Base-by-base conservation (phyloP, 257 asterid genomes). In the Perilla frutescens region DNA sequence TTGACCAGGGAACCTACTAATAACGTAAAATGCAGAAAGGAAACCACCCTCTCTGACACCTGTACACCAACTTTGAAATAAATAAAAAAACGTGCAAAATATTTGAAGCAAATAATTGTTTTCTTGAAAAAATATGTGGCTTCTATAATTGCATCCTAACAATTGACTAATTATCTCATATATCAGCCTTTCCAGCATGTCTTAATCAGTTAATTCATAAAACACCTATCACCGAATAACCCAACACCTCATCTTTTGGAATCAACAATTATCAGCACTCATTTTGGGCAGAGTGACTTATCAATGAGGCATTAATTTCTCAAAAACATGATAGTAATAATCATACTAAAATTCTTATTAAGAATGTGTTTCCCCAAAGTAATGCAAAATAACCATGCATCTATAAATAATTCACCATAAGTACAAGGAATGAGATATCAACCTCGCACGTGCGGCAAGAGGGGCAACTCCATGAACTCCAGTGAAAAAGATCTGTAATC, bases 401-500 rank as follows among this genome's bases (percentile, higher is more conserved):
- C 66, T 9, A 50, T 3, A 56, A 37, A 14, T 31, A 74, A 67
- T 45, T n/a, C 40, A 61, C 40, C 41, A 50, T 11, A 6, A 29
- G 53, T n/a, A 47, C 40, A 66, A 64, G 66, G 74, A 65, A 68
- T 64, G 47, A 69, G 66, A 77, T 50, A 54, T 63, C 45, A 69
- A 95, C 99, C 99, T 95, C 99, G 73, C 98, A 95, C 60, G 62
- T 68, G 59, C 98, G 89, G 84, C 99, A 95, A 62, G 97, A 95
- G 64, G 98, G 96, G 80, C 99, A 95, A 20, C 87, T 76, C 99
- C 98, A 95, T 48, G 97, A 90, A 83, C 96, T 92, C 99, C 98
- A 95, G 81, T 92, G 98, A 80, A 95, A 92, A 74, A 95, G 92
- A 88, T 92, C 99, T 95, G 89, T 12, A 75, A 61, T 62, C 14